These are phyloP conservation scores for Lodderomyces parapsilosis DNA, from an alignment of 1,139 yeast species.

Conservation along the genomic window DNA sequence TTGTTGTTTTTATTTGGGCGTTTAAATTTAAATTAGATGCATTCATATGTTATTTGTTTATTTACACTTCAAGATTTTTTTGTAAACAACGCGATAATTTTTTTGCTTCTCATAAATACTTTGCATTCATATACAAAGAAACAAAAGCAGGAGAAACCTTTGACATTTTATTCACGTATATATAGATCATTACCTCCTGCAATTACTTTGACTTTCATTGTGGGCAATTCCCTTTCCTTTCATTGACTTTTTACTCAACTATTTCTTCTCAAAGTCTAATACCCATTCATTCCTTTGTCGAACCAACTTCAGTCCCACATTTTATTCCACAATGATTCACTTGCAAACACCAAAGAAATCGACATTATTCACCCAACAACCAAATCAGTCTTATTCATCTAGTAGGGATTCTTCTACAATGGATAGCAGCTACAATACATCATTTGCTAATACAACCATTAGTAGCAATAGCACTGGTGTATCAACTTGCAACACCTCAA, in stretches of 20 bases:
- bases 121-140: too few species aligned
- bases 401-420: not conserved
- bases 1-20: not conserved
- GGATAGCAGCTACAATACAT: not conserved
- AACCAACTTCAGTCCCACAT: not conserved
- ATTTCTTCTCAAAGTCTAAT: too few species aligned
- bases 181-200: too few species aligned
- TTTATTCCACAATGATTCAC: constrained; percentile 16
- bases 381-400: constrained; percentile 3
- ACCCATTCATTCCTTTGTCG: not conserved
- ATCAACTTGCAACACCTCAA: not conserved
- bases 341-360: constrained; percentile 35
- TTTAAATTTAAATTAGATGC: too few species aligned
- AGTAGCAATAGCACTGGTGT: not conserved
- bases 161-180: too few species aligned
- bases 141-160: too few species aligned
- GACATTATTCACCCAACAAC: constrained; percentile 24
- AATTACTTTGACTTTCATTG: not conserved
- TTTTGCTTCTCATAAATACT: not conserved
- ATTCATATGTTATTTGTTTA: not conserved
- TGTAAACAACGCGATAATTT: constrained; percentile 1
- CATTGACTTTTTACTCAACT: too few species aligned
- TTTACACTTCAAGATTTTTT: too few species aligned
- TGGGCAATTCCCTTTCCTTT: too few species aligned
- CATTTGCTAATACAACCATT: not conserved